These are phyloP conservation scores for Alternaria sp. DNA, from an alignment of 2,329 filamentous ascomycete species.

Conservation along the genomic window DNA sequence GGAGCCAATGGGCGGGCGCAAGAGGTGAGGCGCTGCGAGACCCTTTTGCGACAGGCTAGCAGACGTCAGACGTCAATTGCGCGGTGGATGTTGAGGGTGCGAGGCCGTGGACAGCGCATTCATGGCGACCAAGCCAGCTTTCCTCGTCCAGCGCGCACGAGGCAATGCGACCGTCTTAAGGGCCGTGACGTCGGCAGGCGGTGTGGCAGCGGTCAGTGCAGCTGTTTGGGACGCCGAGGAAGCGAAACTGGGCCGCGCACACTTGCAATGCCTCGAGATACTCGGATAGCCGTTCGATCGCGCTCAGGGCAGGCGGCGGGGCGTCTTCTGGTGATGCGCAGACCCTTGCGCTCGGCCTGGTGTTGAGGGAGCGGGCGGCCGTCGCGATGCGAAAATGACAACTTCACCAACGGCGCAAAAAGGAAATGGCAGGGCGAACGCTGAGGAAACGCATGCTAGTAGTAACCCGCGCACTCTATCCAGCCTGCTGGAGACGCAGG, in stretches of 20 bases:
- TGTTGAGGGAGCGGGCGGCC: constrained; percentile 30
- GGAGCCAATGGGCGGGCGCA: constrained; percentile 44
- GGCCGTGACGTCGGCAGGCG: constrained; percentile 45
- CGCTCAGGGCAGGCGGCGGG: constrained; percentile 13
- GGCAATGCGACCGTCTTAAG: constrained; percentile 43
- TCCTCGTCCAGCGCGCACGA: constrained; percentile 32
- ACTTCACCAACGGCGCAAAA: constrained; percentile 10
- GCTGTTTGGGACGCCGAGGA: constrained; percentile 38
- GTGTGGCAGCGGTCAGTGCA: constrained; percentile 49
- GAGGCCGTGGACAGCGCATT: constrained; percentile 48
- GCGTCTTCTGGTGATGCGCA: constrained; percentile 18
- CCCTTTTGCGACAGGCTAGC: constrained; percentile 38
- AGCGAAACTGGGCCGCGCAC: constrained; percentile 32
- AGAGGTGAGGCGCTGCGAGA: constrained; percentile 40
- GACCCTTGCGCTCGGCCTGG: constrained; percentile 12
- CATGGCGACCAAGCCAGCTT: constrained; percentile 47
- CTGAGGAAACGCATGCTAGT: constrained; percentile 36
- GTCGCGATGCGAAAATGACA: constrained; percentile 11
- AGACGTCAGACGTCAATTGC: constrained; percentile 44
- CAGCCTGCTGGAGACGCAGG: constrained; percentile 41
- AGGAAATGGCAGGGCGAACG: constrained; percentile 36
- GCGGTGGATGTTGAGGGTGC: constrained; percentile 31
- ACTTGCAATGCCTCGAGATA: constrained; percentile 15
- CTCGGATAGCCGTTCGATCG: constrained; percentile 19
- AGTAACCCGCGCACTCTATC: constrained; percentile 43